Base-by-base conservation (phyloP, 306 rosid species). In the Canavalia ensiformis region DNA sequence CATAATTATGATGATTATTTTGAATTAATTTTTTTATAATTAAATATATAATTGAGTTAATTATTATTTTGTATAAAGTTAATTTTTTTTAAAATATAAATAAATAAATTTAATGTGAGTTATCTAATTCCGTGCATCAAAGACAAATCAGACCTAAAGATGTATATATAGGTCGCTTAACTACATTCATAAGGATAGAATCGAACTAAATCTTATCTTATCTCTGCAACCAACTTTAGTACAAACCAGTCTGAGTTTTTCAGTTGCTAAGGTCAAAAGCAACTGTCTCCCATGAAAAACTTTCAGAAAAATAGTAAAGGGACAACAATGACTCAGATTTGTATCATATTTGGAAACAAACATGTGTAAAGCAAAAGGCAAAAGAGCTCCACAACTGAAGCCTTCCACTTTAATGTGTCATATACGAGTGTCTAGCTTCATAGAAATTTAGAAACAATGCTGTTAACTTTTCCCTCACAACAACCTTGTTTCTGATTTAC, bases 281-380 rank as follows among this genome's bases (percentile, higher is more conserved):
- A 62, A 33, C 65, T 25, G 52, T 56, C 34, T 30, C 63, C 46
- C 7, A 66, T 68, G 52, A 47, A 71, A 29, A 45, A 3, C 63
- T 71, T 81, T 63, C 34, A 33, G 35, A 50, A 84, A 67, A 25
- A 31, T 8, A 37, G 72, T 11, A 35, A 56, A 58, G 78, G 58
- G 50, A 49, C 65, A 73, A 54, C 13, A 3, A 70, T 65, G 81
- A 67, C 74, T 72, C 56, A 12, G 44, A 72, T 81, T 85, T 78
- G 81, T 72, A 77, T 7, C 78, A 41, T 31, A 57, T 33, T 47
- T 72, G 50, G 77, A 31, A 85, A 77, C 81, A 65, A 76, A 72
- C 68, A 47, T 49, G 70, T 47, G 12, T 31, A 85, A 81, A 85
- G 73, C 77, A 72, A 76, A 70, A 72, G 80, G 60, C 6, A 49